A percentile compares a stretch with the other conserved stretches of the same genome.
Conservation (phyloP, 768 basidiomycete species). For the Podaxis rugospora region DNA sequence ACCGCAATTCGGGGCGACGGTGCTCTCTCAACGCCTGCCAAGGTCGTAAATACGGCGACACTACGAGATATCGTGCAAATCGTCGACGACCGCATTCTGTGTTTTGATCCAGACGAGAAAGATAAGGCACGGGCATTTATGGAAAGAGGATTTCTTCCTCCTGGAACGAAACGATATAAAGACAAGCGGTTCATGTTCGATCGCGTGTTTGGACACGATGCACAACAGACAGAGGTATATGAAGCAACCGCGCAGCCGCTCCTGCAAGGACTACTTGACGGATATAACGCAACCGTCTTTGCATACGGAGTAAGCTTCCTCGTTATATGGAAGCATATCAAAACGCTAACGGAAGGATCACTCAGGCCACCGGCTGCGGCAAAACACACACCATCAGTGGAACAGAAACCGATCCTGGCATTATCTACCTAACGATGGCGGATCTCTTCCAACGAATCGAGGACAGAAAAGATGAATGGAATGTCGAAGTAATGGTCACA, state of each 20-base stretch:
- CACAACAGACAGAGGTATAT: slow-evolving; percentile 85
- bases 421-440: slow-evolving; percentile 96
- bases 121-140: slow-evolving; percentile 76
- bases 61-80: slow-evolving; percentile 81
- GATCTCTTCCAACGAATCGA: slow-evolving; percentile 94
- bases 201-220: slow-evolving; percentile 78
- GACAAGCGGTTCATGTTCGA: slow-evolving; percentile 98
- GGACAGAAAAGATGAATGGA: slow-evolving; percentile 80
- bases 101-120: slow-evolving; percentile 93
- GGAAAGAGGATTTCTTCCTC: slow-evolving; percentile 80
- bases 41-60: slow-evolving; percentile 47
- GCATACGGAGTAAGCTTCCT: slow-evolving; percentile 83
- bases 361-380: slow-evolving; percentile 98
- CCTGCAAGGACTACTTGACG: slow-evolving; percentile 81
- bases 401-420: slow-evolving; percentile 79
- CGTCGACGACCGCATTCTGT: slow-evolving; percentile 90
- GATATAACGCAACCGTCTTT: slow-evolving; percentile 96
- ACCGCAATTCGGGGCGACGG: slow-evolving; percentile 77
- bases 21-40: slow-evolving; percentile 68
- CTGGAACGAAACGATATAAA: slow-evolving; percentile 91
- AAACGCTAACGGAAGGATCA: neutral
- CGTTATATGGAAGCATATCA: slow-evolving; percentile 8
- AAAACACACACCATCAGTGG: slow-evolving; percentile 99
- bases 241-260: slow-evolving; percentile 82
- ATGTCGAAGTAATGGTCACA: slow-evolving; percentile 84